These are phyloP conservation scores for Pythium myriotylum DNA, from an alignment of 352 stramenopile species.

Conservation along the genomic window DNA sequence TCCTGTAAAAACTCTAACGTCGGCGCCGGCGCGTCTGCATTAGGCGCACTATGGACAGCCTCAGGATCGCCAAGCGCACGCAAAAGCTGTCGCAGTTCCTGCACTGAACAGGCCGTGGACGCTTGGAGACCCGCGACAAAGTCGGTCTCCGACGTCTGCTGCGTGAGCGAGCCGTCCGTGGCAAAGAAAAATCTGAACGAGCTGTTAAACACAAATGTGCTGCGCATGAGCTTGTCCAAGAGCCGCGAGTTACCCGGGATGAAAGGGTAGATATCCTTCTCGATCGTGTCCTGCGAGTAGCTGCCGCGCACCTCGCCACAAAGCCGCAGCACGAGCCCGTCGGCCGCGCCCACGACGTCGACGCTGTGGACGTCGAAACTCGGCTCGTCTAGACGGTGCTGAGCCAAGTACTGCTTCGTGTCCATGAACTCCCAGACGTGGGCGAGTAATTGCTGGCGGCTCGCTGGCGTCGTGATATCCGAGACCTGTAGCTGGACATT, in stretches of 20 bases:
- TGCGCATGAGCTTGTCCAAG: slow-evolving; percentile 13
- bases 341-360: not conserved
- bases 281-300: slow-evolving; percentile 2
- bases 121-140: not conserved
- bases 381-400: not conserved
- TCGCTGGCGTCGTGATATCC: not conserved
- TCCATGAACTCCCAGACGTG: slow-evolving; percentile 13
- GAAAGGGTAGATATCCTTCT: slow-evolving; percentile 7
- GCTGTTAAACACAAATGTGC: not conserved
- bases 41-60: not conserved
- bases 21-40: not conserved
- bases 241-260: slow-evolving; percentile 8
- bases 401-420: not conserved
- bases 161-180: slow-evolving; percentile 1
- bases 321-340: not conserved
- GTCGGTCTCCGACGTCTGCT: slow-evolving; percentile 10
- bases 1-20: not conserved
- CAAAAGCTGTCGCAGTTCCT: slow-evolving; percentile 1
- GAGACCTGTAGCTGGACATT: slow-evolving; percentile 3
- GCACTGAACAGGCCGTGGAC: not conserved
- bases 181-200: slow-evolving; percentile 13
- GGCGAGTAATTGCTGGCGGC: not conserved
- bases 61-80: not conserved
- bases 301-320: not conserved
- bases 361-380: not conserved